Percentiles rank a stretch among this genome's conserved stretches.
Conservation (phyloP, 2,329 filamentous ascomycete genomes). For the Apiospora rasikravindrae region DNA sequence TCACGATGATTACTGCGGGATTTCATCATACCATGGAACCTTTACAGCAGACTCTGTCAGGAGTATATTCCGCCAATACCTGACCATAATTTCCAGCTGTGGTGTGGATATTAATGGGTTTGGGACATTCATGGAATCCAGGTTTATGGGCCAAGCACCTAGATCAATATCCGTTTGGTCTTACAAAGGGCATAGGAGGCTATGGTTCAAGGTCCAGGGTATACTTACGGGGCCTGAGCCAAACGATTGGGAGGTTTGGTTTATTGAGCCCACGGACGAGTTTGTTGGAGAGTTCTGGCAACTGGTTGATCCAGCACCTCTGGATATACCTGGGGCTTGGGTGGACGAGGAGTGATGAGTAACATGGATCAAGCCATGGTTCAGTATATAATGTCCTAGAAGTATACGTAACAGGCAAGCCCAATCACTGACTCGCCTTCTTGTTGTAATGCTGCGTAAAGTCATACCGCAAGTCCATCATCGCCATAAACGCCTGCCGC, state of each 20-base stretch:
- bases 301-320: not conserved
- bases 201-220: not conserved
- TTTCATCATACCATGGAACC: not conserved
- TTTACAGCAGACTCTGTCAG: not conserved
- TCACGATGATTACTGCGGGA: no score
- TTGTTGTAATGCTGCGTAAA: constrained; percentile 50
- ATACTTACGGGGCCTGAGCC: not conserved
- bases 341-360: not conserved
- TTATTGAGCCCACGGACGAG: not conserved
- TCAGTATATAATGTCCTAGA: no score
- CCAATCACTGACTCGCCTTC: not conserved
- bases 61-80: not conserved
- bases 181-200: no score
- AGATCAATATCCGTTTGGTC: not conserved
- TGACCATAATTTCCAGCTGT: not conserved
- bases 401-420: no score
- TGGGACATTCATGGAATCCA: not conserved
- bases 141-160: not conserved
- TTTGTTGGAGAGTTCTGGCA: not conserved
- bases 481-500: constrained; percentile 42
- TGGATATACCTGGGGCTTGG: not conserved
- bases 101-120: not conserved
- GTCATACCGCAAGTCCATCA: constrained; percentile 48
- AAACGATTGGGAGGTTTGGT: not conserved
- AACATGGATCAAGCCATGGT: not conserved